These are phyloP conservation scores for Salix purpurea DNA, from an alignment of 345 rosid genomes.

Conservation along the genomic window DNA sequence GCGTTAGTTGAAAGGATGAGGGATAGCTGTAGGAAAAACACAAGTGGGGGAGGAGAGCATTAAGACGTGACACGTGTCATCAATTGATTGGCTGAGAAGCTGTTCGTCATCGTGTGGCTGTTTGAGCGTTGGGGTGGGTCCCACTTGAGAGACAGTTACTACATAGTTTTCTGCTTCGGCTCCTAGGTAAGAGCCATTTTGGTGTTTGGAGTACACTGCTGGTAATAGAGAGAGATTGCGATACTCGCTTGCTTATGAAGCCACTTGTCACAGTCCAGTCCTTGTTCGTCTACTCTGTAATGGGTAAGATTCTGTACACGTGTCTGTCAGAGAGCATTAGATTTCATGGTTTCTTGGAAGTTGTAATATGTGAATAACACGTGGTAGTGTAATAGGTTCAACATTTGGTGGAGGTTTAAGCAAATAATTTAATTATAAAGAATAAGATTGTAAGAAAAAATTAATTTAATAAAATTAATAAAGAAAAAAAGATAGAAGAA, in stretches of 20 bases:
- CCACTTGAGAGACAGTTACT: neutral
- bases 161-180: conserved; percentile 10
- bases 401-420: neutral
- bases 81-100: no score
- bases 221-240: neutral
- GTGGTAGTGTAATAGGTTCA: neutral
- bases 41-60: no score
- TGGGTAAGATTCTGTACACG: conserved; percentile 2
- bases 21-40: neutral
- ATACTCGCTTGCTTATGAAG: neutral
- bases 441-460: no score
- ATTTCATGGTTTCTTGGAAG: neutral
- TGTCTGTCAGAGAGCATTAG: neutral
- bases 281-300: neutral
- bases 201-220: neutral
- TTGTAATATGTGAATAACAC: neutral
- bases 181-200: conserved; percentile 4
- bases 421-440: no score
- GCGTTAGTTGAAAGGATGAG: conserved; percentile 1
- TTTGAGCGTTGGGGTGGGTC: no score
- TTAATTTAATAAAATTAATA: no score
- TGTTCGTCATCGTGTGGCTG: no score
- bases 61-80: no score
- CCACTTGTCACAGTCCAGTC: neutral
- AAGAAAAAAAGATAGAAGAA: no score